A percentile compares a stretch with the other conserved stretches of the same genome.
phyloP scores from a whole-genome alignment of 345 rosid species.

The Aquilaria sinensis region DNA sequence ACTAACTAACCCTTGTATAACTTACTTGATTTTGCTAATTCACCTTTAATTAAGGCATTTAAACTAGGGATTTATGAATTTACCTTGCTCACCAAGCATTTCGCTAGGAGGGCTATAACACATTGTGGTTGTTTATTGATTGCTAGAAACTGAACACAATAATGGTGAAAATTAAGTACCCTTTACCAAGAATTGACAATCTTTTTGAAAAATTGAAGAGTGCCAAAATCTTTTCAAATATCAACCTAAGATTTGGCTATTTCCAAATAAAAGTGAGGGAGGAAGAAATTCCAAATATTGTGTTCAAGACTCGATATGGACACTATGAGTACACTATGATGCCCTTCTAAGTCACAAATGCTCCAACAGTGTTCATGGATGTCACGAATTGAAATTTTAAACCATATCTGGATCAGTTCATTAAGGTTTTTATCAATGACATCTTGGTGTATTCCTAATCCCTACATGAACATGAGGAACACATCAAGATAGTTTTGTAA shows the following conservation, averaged over 20 bases:
- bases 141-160: no score
- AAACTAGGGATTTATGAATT: no score
- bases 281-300: no score
- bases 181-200: not conserved
- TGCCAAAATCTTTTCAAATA: not conserved
- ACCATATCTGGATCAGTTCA: not conserved
- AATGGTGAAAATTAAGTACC: not conserved
- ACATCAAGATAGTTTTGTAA: not conserved
- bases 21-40: no score
- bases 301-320: no score
- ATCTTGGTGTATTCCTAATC: not conserved
- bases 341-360: no score
- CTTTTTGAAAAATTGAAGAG: not conserved
- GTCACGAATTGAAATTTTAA: not conserved
- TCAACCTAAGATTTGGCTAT: not conserved
- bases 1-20: no score
- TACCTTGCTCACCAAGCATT: no score
- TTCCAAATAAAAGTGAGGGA: not conserved
- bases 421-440: not conserved
- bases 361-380: not conserved
- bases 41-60: no score
- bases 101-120: no score
- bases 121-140: no score
- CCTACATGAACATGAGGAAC: not conserved
- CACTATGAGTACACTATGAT: no score